A percentile compares a stretch with the other conserved stretches of the same genome.
Conservation (phyloP, 345 rosid species). For the Populus ilicifolia region DNA sequence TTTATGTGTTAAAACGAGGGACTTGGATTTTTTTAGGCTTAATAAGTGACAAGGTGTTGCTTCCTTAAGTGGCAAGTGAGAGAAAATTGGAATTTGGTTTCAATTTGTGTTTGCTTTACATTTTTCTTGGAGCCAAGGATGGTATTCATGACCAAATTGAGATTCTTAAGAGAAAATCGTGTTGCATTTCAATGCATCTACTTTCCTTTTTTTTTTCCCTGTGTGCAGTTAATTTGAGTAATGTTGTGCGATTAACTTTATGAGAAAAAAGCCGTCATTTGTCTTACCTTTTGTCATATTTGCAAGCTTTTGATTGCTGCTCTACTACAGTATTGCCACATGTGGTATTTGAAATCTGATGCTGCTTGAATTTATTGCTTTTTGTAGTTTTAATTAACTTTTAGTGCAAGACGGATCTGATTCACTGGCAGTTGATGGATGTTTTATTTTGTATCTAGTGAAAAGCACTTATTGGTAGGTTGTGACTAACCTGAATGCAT, state of each 20-base stretch:
- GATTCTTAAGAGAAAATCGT: neutral
- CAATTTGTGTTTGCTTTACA: neutral
- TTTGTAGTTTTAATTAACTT: neutral
- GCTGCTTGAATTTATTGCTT: neutral
- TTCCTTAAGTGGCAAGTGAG: neutral
- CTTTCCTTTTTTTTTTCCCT: too few relatives aligned
- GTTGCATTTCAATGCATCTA: conserved; percentile 1
- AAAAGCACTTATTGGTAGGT: neutral
- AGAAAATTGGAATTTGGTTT: neutral
- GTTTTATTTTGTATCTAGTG: neutral
- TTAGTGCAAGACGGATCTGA: neutral
- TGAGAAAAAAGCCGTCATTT: neutral
- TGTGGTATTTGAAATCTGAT: neutral
- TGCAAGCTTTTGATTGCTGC: neutral
- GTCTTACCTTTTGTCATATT: neutral
- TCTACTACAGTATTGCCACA: neutral
- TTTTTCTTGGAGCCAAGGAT: neutral
- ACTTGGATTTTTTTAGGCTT: neutral
- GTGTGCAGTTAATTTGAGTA: too few relatives aligned
- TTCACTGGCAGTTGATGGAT: neutral
- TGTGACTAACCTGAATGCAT: neutral
- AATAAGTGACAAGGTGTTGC: neutral
- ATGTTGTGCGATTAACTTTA: neutral
- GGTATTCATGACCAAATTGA: neutral
- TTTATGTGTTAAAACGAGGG: neutral